Evolutionary conservation across 331 rosid species (phyloP).

Genomic region (Pyrus hybrid): DNA sequence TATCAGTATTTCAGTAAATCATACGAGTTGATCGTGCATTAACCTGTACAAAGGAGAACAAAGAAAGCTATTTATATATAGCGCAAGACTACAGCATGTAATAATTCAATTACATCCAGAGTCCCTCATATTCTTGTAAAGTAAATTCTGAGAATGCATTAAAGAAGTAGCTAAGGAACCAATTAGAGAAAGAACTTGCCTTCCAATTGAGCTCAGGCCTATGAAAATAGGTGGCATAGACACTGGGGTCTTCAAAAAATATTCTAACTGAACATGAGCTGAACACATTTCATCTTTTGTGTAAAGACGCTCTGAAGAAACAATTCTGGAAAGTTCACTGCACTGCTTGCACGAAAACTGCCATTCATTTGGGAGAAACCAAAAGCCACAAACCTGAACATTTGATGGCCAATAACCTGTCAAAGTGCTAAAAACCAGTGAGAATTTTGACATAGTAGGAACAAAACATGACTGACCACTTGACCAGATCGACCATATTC

Average conservation of each 20-base stretch:
- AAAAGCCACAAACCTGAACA: conserved; percentile 69
- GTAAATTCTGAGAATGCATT: neutral
- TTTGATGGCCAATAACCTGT: conserved; percentile 74
- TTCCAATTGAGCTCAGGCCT: conserved; percentile 74
- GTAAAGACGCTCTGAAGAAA: conserved; percentile 23
- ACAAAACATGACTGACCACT: neutral
- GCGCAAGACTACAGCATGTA: neutral
- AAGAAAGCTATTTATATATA: neutral
- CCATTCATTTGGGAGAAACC: conserved; percentile 76
- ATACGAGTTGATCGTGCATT: neutral
- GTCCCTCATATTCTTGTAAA: neutral
- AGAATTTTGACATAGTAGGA: neutral
- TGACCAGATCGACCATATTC: neutral
- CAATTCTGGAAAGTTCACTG: conserved; percentile 30
- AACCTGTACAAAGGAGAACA: no score
- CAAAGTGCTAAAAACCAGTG: neutral
- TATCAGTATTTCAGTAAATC: conserved; percentile 1
- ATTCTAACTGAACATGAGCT: conserved; percentile 50
- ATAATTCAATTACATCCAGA: neutral
- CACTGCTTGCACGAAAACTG: conserved; percentile 71
- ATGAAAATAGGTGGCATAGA: conserved; percentile 46
- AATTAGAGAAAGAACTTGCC: conserved; percentile 34
- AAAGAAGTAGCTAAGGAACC: conserved; percentile 9
- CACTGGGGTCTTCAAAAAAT: conserved; percentile 24
- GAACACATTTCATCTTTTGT: conserved; percentile 38